phyloP scores from a whole-genome alignment of 176 grass and related monocot species.

The Oryza coarctata region DNA sequence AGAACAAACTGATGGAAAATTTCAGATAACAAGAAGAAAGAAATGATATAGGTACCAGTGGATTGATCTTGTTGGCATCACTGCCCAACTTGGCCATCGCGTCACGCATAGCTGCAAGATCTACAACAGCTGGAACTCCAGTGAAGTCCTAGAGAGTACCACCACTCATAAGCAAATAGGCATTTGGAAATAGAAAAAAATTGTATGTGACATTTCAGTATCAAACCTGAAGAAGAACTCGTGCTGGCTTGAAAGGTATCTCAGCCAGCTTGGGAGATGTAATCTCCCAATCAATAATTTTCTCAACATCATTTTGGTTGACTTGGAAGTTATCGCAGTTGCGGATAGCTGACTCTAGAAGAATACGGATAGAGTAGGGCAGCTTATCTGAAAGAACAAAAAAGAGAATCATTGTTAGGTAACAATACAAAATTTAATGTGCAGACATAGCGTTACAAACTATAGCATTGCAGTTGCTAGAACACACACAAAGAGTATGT shows the following conservation, averaged over 20 bases:
- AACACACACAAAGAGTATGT: background rate
- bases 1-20: background rate
- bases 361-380: constrained; percentile 84
- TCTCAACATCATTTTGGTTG: constrained; percentile 74
- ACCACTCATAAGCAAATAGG: constrained; percentile 28
- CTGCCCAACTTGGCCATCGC: constrained; percentile 83
- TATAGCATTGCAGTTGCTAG: constrained; percentile 1
- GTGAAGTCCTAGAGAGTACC: constrained; percentile 69
- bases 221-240: constrained; percentile 90
- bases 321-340: constrained; percentile 96
- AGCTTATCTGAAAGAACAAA: constrained; percentile 70
- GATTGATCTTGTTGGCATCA: constrained; percentile 94
- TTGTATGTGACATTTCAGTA: background rate
- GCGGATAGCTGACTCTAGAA: constrained; percentile 87
- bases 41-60: constrained; percentile 54
- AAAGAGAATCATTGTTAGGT: background rate
- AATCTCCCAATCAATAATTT: constrained; percentile 96
- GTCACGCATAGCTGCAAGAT: constrained; percentile 96
- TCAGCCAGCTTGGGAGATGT: constrained; percentile 82
- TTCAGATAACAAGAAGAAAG: background rate
- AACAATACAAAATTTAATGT: background rate
- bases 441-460: background rate
- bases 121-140: constrained; percentile 92
- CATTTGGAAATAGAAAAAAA: constrained; percentile 12
- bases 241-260: constrained; percentile 93